Evolutionary conservation across 495 filamentous ascomycete species (phyloP).

Genomic region (Neurospora sp.): DNA sequence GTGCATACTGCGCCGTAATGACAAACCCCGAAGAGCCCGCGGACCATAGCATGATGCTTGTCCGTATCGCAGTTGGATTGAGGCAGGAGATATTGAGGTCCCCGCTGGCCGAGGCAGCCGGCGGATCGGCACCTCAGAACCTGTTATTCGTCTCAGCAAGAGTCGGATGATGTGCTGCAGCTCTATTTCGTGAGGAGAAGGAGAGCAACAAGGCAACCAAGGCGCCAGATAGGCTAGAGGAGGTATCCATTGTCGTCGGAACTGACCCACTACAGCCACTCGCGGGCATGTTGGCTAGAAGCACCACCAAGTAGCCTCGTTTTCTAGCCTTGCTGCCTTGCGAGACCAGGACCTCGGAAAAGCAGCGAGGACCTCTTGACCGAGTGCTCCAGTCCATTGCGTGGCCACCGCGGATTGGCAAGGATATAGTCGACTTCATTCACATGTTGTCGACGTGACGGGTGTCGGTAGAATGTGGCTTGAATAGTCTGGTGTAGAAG

Average conservation of each 20-base stretch:
- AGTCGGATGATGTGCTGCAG: not conserved
- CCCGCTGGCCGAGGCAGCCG: not conserved
- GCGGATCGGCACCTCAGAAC: not conserved
- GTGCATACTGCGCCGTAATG: not conserved
- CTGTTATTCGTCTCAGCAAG: not conserved
- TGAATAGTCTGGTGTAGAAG: not conserved
- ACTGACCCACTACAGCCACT: not conserved
- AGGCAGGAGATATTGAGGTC: not conserved
- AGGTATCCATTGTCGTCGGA: not conserved
- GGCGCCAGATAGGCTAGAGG: not conserved
- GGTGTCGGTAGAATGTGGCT: not conserved
- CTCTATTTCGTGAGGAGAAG: not conserved
- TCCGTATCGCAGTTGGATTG: not conserved
- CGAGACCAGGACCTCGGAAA: not conserved
- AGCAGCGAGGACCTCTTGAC: constrained; percentile 1
- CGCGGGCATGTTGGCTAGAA: not conserved
- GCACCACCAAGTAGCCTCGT: not conserved
- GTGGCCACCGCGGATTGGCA: constrained; percentile 11
- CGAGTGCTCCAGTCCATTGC: constrained; percentile 4
- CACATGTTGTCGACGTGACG: constrained; percentile 2
- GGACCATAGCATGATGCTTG: not conserved
- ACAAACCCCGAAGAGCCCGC: not conserved
- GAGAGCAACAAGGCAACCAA: not conserved
- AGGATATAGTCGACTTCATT: not conserved
- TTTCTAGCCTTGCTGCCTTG: not conserved